These are phyloP conservation scores for Myrica gale DNA, from an alignment of 306 rosid species.

Conservation along the genomic window DNA sequence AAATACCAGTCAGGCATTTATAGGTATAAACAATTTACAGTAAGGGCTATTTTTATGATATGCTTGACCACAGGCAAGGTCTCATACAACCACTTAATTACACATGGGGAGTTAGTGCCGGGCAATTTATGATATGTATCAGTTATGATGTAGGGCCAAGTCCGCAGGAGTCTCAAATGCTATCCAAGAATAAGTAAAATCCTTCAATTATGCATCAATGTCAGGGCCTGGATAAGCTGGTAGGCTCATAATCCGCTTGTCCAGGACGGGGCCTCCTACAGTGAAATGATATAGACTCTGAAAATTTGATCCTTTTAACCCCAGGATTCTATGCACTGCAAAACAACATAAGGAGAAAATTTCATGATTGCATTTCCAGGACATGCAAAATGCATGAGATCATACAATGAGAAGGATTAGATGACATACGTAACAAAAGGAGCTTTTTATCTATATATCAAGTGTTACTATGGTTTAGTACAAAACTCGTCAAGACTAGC, in stretches of 20 bases:
- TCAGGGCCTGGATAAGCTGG: slow-evolving; percentile 95
- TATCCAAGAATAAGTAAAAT: neutral
- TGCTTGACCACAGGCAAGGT: neutral
- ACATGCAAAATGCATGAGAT: neutral
- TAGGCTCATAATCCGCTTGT: slow-evolving; percentile 85
- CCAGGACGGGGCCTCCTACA: slow-evolving; percentile 78
- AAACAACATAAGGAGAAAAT: slow-evolving; percentile 18
- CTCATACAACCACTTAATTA: neutral
- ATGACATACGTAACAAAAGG: neutral
- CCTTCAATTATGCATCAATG: slow-evolving; percentile 46
- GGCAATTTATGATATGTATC: neutral
- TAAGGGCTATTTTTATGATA: neutral
- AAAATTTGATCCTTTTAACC: slow-evolving; percentile 68
- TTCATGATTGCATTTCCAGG: neutral
- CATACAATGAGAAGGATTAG: neutral
- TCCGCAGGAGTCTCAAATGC: neutral
- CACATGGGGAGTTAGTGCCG: neutral
- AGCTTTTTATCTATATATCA: neutral
- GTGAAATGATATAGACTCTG: slow-evolving; percentile 97
- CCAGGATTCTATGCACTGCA: slow-evolving; percentile 88
- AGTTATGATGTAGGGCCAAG: no score
- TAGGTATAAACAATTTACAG: neutral
- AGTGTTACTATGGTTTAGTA: no score
- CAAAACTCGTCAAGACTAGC: no score
- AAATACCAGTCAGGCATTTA: neutral